Base-by-base conservation (phyloP, 768 basidiomycete species). In the Kockovaella imperatae region DNA sequence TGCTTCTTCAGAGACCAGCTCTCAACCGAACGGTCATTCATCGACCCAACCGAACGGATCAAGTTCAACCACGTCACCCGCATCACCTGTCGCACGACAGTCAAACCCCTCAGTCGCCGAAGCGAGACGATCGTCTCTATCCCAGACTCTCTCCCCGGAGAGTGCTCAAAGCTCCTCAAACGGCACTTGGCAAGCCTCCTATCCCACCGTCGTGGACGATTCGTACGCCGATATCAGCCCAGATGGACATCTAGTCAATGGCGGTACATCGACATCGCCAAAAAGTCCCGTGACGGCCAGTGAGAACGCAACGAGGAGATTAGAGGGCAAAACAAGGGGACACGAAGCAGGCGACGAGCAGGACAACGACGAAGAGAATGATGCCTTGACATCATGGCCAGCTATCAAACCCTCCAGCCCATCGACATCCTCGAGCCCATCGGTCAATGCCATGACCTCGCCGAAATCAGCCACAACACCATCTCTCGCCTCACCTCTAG, bases 201-300 rank as follows among this genome's bases (percentile, higher is more conserved):
- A 52, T 36, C 54, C 54, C 2, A 44, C 57, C 2, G 59, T 58
- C 4, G 31, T 62, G 5, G 52, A 57, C 20, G 59, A 59, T 31
- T 18, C 45, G 18, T 62, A 60, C 30, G 61, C 48, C 21, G 50
- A 62, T 20, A 50, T 66, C 14, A 28, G 60, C 5, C 64, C 64
- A 2, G 64, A 66, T 41, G 60, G 64, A 3, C 45, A 55, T 11
- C 38, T 28, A 38, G 18, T 20, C 36, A 38, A 38, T 20, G 36
- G 36, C 18, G 13, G 24, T 6, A 10, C 20, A 21, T 26, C 28
- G 13, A 6, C 20, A 6, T 25, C 40, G 11, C 36, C 36, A 10
- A 10, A 13, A 11, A 23, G 23, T 26, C 40, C 40, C 6, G 6
- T 11, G 13, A 42, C 13, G 23, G 6, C 6, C 14, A 18, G 24